Evolutionary conservation across 768 basidiomycete genomes (phyloP).

Genomic region (Cyclocybe aegerita): DNA sequence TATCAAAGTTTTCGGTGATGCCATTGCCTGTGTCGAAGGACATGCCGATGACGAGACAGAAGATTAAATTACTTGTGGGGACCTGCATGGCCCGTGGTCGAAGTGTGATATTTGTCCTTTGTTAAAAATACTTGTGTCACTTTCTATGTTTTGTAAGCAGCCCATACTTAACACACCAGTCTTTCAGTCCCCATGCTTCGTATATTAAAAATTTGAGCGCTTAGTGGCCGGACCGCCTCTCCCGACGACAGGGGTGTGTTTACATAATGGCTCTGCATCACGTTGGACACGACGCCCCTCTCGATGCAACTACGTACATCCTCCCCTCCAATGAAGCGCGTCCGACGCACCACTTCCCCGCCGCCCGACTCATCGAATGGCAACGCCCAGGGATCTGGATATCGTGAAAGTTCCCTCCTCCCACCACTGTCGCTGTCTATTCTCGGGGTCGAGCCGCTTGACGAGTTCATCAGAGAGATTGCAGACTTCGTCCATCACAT

Average conservation of each 20-base stretch:
- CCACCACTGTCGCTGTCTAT: conserved; percentile 78
- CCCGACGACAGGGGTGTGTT: not conserved
- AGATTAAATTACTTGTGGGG: too few species aligned
- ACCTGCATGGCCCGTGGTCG: too few species aligned
- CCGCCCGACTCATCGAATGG: conserved; percentile 2
- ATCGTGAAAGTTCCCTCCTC: conserved; percentile 24
- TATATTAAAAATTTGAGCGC: too few species aligned
- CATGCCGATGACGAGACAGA: too few species aligned
- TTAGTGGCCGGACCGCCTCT: too few species aligned
- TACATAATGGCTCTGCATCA: not conserved
- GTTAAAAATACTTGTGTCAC: too few species aligned
- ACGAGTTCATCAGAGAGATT: conserved; percentile 90
- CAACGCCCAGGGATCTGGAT: conserved; percentile 24
- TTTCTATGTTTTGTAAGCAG: too few species aligned
- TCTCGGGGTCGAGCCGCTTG: conserved; percentile 85
- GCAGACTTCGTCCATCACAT: conserved; percentile 85
- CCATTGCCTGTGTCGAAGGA: too few species aligned
- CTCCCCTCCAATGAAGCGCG: conserved; percentile 25
- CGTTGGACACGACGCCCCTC: not conserved
- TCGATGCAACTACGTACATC: conserved; percentile 14
- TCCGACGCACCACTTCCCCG: conserved; percentile 16
- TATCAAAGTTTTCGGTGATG: too few species aligned
- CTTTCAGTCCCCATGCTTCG: too few species aligned
- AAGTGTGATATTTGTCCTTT: too few species aligned
- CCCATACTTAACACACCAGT: too few species aligned